Conservation (phyloP, 1,284 basidiomycete genomes). For the Papiliotrema fonsecae region DNA sequence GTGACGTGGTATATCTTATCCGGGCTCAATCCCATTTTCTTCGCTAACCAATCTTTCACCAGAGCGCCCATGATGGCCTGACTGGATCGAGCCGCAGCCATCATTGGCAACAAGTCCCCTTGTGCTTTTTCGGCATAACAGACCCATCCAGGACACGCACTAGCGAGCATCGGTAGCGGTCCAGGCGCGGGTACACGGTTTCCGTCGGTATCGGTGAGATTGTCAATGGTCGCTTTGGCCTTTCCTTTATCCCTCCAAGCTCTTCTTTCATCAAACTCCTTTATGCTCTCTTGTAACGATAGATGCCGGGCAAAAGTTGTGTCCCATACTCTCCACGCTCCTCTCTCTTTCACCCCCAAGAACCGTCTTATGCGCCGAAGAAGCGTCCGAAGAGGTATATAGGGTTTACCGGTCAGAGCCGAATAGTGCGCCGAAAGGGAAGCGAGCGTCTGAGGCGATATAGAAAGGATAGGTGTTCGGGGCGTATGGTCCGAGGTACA, state of each 20-base stretch:
- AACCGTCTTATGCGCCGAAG: conserved; percentile 66
- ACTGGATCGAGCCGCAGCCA: conserved; percentile 81
- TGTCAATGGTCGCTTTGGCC: conserved; percentile 8
- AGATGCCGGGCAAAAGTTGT: conserved; percentile 91
- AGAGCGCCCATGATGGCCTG: conserved; percentile 92
- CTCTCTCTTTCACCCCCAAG: conserved; percentile 28
- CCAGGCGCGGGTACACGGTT: conserved; percentile 8
- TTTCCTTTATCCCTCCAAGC: conserved; percentile 29
- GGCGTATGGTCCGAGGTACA: conserved; percentile 12
- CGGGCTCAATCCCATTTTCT: conserved; percentile 61
- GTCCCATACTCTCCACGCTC: conserved; percentile 67
- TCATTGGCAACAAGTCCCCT: conserved; percentile 84
- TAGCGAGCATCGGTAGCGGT: conserved; percentile 80
- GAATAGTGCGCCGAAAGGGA: conserved; percentile 73
- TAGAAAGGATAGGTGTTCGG: conserved; percentile 70
- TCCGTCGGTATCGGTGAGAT: too few relatives aligned
- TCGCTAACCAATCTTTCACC: conserved; percentile 78
- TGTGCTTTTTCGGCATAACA: conserved; percentile 99
- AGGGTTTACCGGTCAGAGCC: conserved; percentile 31
- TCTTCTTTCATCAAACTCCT: conserved; percentile 72
- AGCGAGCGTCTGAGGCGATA: conserved; percentile 88
- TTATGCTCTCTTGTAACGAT: conserved; percentile 71
- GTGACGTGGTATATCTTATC: conserved; percentile 86
- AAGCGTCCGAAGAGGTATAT: conserved; percentile 55
- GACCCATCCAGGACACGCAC: conserved; percentile 97